Conservation (phyloP, 768 basidiomycete genomes). For the Trametes cingulata region DNA sequence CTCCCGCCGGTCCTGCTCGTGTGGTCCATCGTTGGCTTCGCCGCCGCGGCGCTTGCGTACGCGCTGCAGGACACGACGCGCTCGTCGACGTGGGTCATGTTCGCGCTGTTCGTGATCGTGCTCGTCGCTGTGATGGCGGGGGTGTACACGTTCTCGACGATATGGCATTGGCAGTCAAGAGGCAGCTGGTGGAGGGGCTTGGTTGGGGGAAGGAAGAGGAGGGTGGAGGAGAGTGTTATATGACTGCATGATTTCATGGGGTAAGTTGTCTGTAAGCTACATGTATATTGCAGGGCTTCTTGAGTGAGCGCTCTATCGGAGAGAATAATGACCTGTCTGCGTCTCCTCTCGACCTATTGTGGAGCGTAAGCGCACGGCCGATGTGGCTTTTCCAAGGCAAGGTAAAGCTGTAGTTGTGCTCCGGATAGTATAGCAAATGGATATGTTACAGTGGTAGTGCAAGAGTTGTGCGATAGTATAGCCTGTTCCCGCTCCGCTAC, state of each 20-base stretch:
- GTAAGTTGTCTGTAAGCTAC: not conserved
- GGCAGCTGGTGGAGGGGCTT: slow-evolving; percentile 2
- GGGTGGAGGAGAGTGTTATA: not conserved
- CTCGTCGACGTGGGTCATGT: slow-evolving; percentile 42
- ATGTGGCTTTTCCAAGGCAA: no score
- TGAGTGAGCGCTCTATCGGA: no score
- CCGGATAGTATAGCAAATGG: no score
- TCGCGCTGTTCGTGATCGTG: slow-evolving; percentile 44
- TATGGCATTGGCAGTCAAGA: slow-evolving; percentile 43
- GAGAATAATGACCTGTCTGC: no score
- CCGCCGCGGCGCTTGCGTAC: slow-evolving; percentile 47
- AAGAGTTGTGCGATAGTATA: not conserved
- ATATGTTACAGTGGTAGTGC: slow-evolving; percentile 2
- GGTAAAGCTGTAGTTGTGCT: no score
- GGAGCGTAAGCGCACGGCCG: no score
- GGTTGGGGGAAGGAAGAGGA: not conserved
- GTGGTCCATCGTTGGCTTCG: slow-evolving; percentile 54
- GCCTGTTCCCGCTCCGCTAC: not conserved
- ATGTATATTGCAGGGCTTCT: no score
- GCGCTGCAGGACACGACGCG: slow-evolving; percentile 36
- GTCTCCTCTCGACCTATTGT: no score
- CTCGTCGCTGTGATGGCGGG: slow-evolving; percentile 40
- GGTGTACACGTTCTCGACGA: slow-evolving; percentile 49
- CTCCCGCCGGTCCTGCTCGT: slow-evolving; percentile 56
- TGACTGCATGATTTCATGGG: no score